These are phyloP conservation scores for Wickerhamiella australiensis DNA, from an alignment of 805 yeast species.

Conservation along the genomic window DNA sequence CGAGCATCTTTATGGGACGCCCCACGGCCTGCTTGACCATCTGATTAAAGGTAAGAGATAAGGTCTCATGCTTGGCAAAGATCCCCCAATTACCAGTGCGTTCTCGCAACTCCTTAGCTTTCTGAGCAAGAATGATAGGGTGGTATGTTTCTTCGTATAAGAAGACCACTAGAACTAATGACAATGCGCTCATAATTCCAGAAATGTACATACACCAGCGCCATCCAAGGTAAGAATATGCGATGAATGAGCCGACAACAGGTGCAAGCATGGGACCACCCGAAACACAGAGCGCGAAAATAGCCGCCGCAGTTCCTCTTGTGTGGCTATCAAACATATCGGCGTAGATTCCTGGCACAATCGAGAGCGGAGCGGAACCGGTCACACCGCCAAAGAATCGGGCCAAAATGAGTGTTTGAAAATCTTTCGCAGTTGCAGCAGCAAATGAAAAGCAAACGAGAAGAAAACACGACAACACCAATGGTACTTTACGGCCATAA, in stretches of 20 bases:
- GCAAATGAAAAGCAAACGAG: constrained; percentile 55
- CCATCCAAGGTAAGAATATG: constrained; percentile 58
- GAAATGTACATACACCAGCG: constrained; percentile 68
- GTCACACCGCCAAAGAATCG: constrained; percentile 71
- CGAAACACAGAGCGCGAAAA: constrained; percentile 63
- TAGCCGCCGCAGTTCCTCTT: constrained; percentile 65
- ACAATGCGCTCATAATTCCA: constrained; percentile 45
- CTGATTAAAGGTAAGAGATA: constrained; percentile 29
- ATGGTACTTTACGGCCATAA: constrained; percentile 54
- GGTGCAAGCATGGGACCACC: constrained; percentile 78
- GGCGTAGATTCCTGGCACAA: constrained; percentile 77
- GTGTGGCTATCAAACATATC: constrained; percentile 56
- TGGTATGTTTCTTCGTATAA: constrained; percentile 59
- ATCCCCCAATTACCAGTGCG: constrained; percentile 75
- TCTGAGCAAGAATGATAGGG: constrained; percentile 48
- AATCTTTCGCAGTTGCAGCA: constrained; percentile 62
- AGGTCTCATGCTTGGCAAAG: constrained; percentile 48
- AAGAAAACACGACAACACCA: constrained; percentile 45
- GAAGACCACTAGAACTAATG: constrained; percentile 33
- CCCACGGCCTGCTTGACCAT: constrained; percentile 29
- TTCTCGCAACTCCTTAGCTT: constrained; percentile 51
- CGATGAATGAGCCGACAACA: constrained; percentile 58
- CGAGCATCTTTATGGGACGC: constrained; percentile 28
- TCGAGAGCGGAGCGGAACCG: constrained; percentile 78
- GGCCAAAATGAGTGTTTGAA: constrained; percentile 57